These are phyloP conservation scores for Cucurbita pepo DNA, from an alignment of 306 rosid genomes.

Conservation along the genomic window DNA sequence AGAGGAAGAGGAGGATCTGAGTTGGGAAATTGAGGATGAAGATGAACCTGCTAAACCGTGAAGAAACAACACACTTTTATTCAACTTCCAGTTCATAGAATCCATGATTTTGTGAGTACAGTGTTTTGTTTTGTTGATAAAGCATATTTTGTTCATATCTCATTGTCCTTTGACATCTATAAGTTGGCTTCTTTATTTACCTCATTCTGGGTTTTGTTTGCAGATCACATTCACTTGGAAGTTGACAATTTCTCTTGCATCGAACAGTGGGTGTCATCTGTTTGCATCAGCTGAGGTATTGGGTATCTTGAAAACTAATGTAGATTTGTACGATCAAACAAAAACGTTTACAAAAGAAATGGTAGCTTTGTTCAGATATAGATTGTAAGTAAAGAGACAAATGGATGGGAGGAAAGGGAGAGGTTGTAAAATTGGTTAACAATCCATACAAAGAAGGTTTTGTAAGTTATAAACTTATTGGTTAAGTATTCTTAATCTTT, in stretches of 20 bases:
- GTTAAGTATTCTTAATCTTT: too few relatives aligned
- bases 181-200: not conserved
- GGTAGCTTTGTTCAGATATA: too few relatives aligned
- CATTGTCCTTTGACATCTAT: not conserved
- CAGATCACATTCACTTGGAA: not conserved
- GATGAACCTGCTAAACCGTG: slow-evolving; percentile 31
- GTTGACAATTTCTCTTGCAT: not conserved
- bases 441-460: too few relatives aligned
- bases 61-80: not conserved
- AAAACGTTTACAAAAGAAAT: too few relatives aligned
- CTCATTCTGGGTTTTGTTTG: not conserved
- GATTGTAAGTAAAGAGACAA: too few relatives aligned
- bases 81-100: not conserved
- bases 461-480: too few relatives aligned
- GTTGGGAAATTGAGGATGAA: slow-evolving; percentile 83
- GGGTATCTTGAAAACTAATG: not conserved
- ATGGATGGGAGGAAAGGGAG: too few relatives aligned
- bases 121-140: not conserved
- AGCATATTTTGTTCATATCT: not conserved
- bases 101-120: not conserved
- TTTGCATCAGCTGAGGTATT: not conserved
- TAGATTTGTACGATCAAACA: too few relatives aligned
- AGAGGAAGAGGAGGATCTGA: slow-evolving; percentile 63
- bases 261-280: too few relatives aligned
- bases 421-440: too few relatives aligned